phyloP scores from a whole-genome alignment of 495 filamentous ascomycete species.

The Hyaloscypha finlandica region DNA sequence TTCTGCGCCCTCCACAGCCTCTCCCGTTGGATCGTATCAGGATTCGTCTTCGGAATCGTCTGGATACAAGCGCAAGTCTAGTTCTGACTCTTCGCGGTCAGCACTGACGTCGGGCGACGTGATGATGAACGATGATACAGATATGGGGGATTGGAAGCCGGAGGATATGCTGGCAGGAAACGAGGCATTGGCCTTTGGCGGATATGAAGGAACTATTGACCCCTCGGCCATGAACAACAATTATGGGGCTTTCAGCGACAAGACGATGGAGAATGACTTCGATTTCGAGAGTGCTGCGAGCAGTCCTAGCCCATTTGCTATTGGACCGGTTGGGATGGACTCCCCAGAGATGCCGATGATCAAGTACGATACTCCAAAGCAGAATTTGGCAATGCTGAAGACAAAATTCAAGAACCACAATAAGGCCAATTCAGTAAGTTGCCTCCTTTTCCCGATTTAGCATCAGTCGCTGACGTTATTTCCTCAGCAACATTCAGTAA shows the following conservation, averaged over 20 bases:
- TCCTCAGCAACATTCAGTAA: constrained; percentile 41
- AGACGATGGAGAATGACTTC: constrained; percentile 64
- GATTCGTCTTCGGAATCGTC: constrained; percentile 52
- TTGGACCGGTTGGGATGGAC: constrained; percentile 38
- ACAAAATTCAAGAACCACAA: constrained; percentile 34
- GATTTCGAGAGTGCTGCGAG: constrained; percentile 71
- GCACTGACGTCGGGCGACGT: constrained; percentile 33
- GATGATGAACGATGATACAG: constrained; percentile 32
- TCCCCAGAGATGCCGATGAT: constrained; percentile 33
- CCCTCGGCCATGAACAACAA: constrained; percentile 42
- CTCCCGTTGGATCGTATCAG: constrained; percentile 44
- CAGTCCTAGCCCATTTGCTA: constrained; percentile 57
- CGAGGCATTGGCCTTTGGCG: constrained; percentile 20
- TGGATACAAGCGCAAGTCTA: constrained; percentile 45
- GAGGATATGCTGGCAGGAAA: constrained; percentile 39
- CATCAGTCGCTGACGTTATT: constrained; percentile 6
- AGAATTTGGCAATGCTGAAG: constrained; percentile 25
- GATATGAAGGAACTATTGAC: constrained; percentile 32
- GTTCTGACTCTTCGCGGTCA: constrained; percentile 46
- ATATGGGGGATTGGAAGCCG: constrained; percentile 35
- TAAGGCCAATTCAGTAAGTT: constrained; percentile 36
- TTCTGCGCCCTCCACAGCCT: constrained; percentile 36
- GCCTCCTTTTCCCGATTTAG: background rate
- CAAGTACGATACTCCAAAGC: constrained; percentile 29
- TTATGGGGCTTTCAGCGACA: constrained; percentile 55